A percentile compares a stretch with the other conserved stretches of the same genome.
Evolutionary conservation across 202 grass and related monocot genomes (phyloP).

Genomic region (Thinopyrum obtusiflorum): DNA sequence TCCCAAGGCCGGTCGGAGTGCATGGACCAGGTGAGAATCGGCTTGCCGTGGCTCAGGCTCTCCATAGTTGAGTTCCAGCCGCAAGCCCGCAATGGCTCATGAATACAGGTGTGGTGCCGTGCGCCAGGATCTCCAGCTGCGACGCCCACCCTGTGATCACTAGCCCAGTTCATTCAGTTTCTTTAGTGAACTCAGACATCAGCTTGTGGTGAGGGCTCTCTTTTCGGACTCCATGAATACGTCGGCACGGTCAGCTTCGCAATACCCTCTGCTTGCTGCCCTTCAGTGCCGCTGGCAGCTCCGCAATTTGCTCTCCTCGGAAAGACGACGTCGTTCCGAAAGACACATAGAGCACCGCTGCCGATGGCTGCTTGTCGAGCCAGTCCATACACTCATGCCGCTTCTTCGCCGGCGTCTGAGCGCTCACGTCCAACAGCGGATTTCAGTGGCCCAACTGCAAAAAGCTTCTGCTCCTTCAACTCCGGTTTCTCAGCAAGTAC

Average conservation of each 20-base stretch:
- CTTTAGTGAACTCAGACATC: slow-evolving; percentile 19
- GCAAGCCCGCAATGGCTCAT: slow-evolving; percentile 78
- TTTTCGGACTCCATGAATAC: background rate
- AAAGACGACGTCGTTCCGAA: too few species aligned
- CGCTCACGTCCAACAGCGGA: too few species aligned
- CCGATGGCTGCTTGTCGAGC: too few species aligned
- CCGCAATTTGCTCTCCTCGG: too few species aligned
- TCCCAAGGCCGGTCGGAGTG: slow-evolving; percentile 20
- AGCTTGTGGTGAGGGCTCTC: slow-evolving; percentile 13
- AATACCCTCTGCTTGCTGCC: too few species aligned
- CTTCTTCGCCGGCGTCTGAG: too few species aligned
- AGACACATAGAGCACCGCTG: too few species aligned
- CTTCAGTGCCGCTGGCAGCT: too few species aligned
- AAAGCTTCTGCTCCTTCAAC: too few species aligned
- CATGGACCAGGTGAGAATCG: slow-evolving; percentile 61
- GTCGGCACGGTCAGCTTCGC: slow-evolving; percentile 52
- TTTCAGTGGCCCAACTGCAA: too few species aligned
- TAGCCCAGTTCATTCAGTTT: slow-evolving; percentile 28
- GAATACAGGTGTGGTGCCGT: slow-evolving; percentile 54
- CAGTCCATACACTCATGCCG: too few species aligned
- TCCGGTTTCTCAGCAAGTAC: too few species aligned
- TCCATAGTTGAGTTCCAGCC: slow-evolving; percentile 86
- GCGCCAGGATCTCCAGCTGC: slow-evolving; percentile 65
- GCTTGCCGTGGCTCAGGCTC: slow-evolving; percentile 56
- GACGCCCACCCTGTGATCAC: slow-evolving; percentile 61